Evolutionary conservation across 208 protist genomes (phyloP), one percentile per base, ranked within the genome.

Genomic region (Strigomonas galati): DNA sequence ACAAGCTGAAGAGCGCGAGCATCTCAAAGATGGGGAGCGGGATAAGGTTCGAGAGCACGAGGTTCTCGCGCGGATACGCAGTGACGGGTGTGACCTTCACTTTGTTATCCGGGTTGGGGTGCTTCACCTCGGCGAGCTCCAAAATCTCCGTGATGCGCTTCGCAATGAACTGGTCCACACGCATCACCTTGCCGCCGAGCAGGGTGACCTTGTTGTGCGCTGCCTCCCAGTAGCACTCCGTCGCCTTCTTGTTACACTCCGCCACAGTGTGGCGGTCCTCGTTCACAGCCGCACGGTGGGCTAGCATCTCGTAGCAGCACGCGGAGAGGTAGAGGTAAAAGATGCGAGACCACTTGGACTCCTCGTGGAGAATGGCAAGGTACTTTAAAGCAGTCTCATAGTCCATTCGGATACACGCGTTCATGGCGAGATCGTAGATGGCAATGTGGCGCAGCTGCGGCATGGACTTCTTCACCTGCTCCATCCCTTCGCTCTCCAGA

Each of bases 301-400:
- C 69, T 56, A 87, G 61, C 85, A 88, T 86, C 46, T 92, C 85
- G 37, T 83, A 81, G 57, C 82, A 87, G 56, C 77, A 82, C 0
- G 67, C 85, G 37, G 82, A 72, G 17, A 49, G 61, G 71, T 89
- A 89, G 32, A 70, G 59, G 71, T 82, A 92, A 48, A 79, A 81
- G 59, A 81, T 72, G 43, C 79, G 71, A 7, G 78, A 87, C 85
- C 81, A 92, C 28, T 77, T 67, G 14, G 79, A 84, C 4, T 72
- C 80, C 52, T 74, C 61, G 37, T 77, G 76, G 28, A 92, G 64
- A 19, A 71, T 31, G 0, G 53, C 59, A 40, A 86, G 78, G 14
- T 57, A 61, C 27, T 58, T 51, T 5, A 74, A 73, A 7, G 75
- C 69, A 21, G 71, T 63, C 43, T 69, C 59, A 78, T 79, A 92